Percentiles rank a stretch among this genome's conserved stretches.
Evolutionary conservation across 2,329 filamentous ascomycete genomes (phyloP).

Genomic region (Domatiomyces globalis): DNA sequence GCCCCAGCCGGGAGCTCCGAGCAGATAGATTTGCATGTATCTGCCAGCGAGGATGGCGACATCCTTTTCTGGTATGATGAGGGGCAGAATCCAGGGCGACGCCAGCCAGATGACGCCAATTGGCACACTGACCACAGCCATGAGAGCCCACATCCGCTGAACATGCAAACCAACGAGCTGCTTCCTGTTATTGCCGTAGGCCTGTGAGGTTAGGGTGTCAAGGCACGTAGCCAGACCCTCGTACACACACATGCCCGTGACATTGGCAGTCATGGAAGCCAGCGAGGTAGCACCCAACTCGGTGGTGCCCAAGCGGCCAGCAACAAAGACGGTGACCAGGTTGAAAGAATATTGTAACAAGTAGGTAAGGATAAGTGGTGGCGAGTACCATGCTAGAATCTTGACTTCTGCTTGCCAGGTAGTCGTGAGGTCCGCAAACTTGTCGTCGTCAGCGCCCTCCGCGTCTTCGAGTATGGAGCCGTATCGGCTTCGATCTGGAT

Average conservation of each 20-base stretch:
- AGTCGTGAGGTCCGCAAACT: conserved; percentile 9
- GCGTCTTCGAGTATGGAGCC: conserved; percentile 5
- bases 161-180: conserved; percentile 64
- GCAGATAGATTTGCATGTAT: conserved; percentile 51
- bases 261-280: conserved; percentile 56
- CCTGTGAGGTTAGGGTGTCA: conserved; percentile 78
- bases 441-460: conserved; percentile 5
- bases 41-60: conserved; percentile 52
- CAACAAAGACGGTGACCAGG: conserved; percentile 54
- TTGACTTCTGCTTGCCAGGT: conserved; percentile 15
- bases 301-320: conserved; percentile 52
- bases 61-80: conserved; percentile 50
- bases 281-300: conserved; percentile 47
- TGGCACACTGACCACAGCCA: conserved; percentile 51
- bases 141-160: conserved; percentile 58
- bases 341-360: conserved; percentile 38
- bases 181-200: conserved; percentile 69
- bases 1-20: conserved; percentile 56
- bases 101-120: conserved; percentile 52
- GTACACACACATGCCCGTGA: conserved; percentile 55
- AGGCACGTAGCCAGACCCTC: conserved; percentile 66
- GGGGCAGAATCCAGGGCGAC: conserved; percentile 43
- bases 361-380: conserved; percentile 17
- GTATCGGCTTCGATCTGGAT: conserved; percentile 6
- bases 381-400: conserved; percentile 15